Conservation (phyloP, 2,329 filamentous ascomycete species). For the Albifimbria verrucaria region DNA sequence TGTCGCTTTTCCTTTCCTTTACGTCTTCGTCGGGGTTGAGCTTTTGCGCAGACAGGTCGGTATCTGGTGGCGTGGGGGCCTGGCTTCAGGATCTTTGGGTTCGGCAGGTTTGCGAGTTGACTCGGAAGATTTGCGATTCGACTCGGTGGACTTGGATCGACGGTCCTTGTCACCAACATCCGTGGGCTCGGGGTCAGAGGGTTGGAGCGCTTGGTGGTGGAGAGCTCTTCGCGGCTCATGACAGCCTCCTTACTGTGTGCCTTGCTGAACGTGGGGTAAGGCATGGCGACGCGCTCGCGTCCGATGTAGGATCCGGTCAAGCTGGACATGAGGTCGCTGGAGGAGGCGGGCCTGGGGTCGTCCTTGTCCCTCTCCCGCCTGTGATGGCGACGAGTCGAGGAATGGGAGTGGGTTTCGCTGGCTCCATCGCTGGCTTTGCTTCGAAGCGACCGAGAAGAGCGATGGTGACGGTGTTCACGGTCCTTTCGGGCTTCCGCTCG, state of each 20-base stretch:
- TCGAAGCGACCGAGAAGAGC: slow-evolving; percentile 38
- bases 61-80: slow-evolving; percentile 63
- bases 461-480: slow-evolving; percentile 32
- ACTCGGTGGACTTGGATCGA: slow-evolving; percentile 43
- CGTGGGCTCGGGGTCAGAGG: slow-evolving; percentile 69
- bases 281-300: slow-evolving; percentile 51
- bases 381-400: slow-evolving; percentile 30
- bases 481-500: slow-evolving; percentile 33
- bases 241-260: slow-evolving; percentile 87
- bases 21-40: slow-evolving; percentile 31
- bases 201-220: slow-evolving; percentile 31
- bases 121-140: slow-evolving; percentile 30
- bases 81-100: slow-evolving; percentile 25
- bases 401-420: slow-evolving; percentile 37
- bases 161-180: slow-evolving; percentile 52
- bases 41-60: slow-evolving; percentile 51
- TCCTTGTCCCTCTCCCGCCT: slow-evolving; percentile 31
- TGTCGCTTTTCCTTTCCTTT: slow-evolving; percentile 5
- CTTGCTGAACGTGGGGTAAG: slow-evolving; percentile 84
- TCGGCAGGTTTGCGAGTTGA: slow-evolving; percentile 8
- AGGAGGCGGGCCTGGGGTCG: slow-evolving; percentile 29
- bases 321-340: slow-evolving; percentile 49
- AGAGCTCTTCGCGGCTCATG: slow-evolving; percentile 55
- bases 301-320: slow-evolving; percentile 34
- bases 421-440: slow-evolving; percentile 36